Base-by-base conservation (phyloP, 2,329 filamentous ascomycete genomes). In the Lasiodiplodia sp. region DNA sequence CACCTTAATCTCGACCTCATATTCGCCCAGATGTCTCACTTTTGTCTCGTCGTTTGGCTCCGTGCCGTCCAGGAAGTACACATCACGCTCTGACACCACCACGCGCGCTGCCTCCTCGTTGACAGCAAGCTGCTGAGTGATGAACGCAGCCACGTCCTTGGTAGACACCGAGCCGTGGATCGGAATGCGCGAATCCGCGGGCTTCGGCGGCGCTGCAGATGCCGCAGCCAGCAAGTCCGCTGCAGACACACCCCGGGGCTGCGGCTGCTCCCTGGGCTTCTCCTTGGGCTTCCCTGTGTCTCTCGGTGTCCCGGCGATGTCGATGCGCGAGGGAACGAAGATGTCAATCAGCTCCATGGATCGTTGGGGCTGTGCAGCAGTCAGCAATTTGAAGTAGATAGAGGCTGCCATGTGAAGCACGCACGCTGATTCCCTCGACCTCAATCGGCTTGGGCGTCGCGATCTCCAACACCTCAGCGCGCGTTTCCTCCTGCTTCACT, bases 131-230 rank as follows among this genome's bases (percentile, higher is more conserved):
- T 83, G 79, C 52, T 80, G 80, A 69, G 81, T 83, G 67, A 88
- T 80, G 28, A 81, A 83, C 18, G 78, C 75, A 8, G 80, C 81
- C 66, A 89, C 79, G 73, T 89, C 86, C 28, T 79, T 75, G 8
- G 82, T 83, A n/a, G 85, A 84, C 4, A 89, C 85, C 3, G 85
- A 86, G 31, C 86, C 86, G 71, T 86, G 85, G 60, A 86, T 87
- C 18, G 79, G 78, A 23, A 77, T 75, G 25, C 69, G 66, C 3
- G 67, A 63, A 55, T 75, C 47, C 18, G 25, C 51, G 12, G 31
- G 31, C 49, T 65, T 18, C 21, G 69, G 62, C 75, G 72, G 72
- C 40, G 70, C 68, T 70, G 75, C 75, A 12, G 77, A 75, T 18
- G 76, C 77, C 34, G 78, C 76, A n/a, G 77, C 76, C 53, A 79